Evolutionary conservation across 768 basidiomycete species (phyloP), one percentile per base, ranked within the genome.

Genomic region (Hericium coralloides): DNA sequence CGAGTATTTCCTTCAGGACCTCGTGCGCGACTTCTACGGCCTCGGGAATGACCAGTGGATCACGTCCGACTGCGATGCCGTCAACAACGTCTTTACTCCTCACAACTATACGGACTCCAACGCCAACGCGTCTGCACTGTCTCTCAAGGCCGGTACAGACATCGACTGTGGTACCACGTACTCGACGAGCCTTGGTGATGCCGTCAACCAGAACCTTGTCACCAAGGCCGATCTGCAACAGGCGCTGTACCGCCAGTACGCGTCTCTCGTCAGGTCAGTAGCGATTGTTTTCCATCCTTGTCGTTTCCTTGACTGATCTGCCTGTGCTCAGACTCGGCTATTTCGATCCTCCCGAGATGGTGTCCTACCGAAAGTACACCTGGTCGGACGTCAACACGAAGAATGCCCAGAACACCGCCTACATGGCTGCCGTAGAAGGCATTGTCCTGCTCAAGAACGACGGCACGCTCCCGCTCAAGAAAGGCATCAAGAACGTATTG

Each of bases 401-500:
- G 3, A 52, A 64, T 5, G 74, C 81, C 1, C 79, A 78, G 58
- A 62, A 71, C 12, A 72, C 83, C 14, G 81, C 81, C 2, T 69
- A 78, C 62, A 70, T 71, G 53, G 79, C 77, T 22, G 81, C 81
- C 3, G 67, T 76, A 4, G 79, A 81, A 63, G 79, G 81, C 22
- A 74, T 82, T 2, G 80, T 81, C n/a, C 71, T 86, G 7, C 70
- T 86, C 15, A 85, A 86, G 72, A 87, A 85, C 62, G 80, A 83
- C 56, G 78, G 77, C 15, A 76, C 74, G 6, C 70, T 87, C 2
- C 85, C 84, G 2, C 70, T 86, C 47, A 69, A 73, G 20, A 63
- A 64, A 0, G 70, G 68, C 0, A 67, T 76, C 56, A 79, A 75
- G 55, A 78, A 72, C 8, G 65, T 87, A 14, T 83, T 81, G 7